Base-by-base conservation (phyloP, 352 stramenopile species). In the Globisporangium uncinulatum region DNA sequence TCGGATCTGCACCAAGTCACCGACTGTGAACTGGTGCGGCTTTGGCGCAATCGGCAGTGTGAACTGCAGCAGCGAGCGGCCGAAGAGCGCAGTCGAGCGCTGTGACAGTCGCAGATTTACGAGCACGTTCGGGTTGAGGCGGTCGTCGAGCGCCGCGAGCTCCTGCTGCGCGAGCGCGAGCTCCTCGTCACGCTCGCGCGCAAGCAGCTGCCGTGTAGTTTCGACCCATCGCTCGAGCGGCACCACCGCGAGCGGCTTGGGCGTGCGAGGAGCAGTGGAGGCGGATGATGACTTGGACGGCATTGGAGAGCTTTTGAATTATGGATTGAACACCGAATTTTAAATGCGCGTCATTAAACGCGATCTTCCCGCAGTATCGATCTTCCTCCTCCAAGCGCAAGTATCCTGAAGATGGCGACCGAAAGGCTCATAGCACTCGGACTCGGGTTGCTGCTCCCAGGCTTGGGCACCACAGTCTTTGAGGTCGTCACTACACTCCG, bases 1-100 rank as follows among this genome's bases (percentile, higher is more conserved):
- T n/a, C 82, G 71, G 15, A 97, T 59, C 61, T 89, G 79, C 36
- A 96, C 87, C 21, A 95, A 61, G 63, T 96, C 87, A 4, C 88
- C 87, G 3, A 91, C 77, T 13, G 79, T 88, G 54, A 97, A 88
- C 24, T 86, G 73, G 61, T 97, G 86, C 6, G 78, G 69, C 62
- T 91, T 93, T 54, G 73, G 49, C 19, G 66, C 50, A 4, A 65
- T 75, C 15, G 78, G 78, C 19, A 88, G 69, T 20, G 66, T 67
- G 9, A 92, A 71, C 20, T 79, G 62, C 32, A 92, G 49, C 54
- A 92, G 21, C 9, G 64, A 76, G 53, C 84, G 78, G 0, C 84
- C 84, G 59, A 94, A 92, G 24, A 92, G 74, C 34, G 66, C 84
- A 21, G 79, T 89, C 7, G 71, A 76, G 44, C 47, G 70, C 31